phyloP scores from a whole-genome alignment of 805 yeast genomes.

The Saccharomyces paradoxus region DNA sequence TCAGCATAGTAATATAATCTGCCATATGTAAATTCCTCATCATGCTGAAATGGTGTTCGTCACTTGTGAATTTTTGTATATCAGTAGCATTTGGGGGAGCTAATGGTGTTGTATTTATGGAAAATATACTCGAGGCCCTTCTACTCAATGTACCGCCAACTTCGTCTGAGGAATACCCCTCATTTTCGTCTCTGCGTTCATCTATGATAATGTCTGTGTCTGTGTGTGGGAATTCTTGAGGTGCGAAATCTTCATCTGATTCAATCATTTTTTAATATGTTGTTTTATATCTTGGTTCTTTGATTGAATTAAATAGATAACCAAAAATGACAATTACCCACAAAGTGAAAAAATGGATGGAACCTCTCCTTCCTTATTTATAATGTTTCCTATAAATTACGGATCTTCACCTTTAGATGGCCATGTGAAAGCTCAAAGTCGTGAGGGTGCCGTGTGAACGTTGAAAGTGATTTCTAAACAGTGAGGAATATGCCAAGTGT shows the following conservation, averaged over 20 bases:
- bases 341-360: background rate
- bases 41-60: slow-evolving; percentile 78
- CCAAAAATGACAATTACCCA: background rate
- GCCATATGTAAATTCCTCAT: slow-evolving; percentile 87
- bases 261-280: background rate
- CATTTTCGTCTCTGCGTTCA: slow-evolving; percentile 11
- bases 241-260: background rate
- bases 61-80: slow-evolving; percentile 71
- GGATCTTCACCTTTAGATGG: background rate
- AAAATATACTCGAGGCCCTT: slow-evolving; percentile 48
- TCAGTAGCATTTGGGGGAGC: slow-evolving; percentile 75
- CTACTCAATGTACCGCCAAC: slow-evolving; percentile 35
- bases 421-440: background rate
- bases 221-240: background rate
- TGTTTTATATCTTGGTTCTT: background rate
- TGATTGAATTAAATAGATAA: background rate
- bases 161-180: slow-evolving; percentile 10
- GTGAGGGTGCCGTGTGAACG: background rate
- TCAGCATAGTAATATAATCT: slow-evolving; percentile 87
- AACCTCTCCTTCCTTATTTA: background rate
- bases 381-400: background rate
- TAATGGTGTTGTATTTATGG: slow-evolving; percentile 44
- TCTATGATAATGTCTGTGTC: slow-evolving; percentile 3
- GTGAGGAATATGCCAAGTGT: background rate
- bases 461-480: background rate